Base-by-base conservation (phyloP, 2,329 filamentous ascomycete genomes). In the Ceratocystis variospora region DNA sequence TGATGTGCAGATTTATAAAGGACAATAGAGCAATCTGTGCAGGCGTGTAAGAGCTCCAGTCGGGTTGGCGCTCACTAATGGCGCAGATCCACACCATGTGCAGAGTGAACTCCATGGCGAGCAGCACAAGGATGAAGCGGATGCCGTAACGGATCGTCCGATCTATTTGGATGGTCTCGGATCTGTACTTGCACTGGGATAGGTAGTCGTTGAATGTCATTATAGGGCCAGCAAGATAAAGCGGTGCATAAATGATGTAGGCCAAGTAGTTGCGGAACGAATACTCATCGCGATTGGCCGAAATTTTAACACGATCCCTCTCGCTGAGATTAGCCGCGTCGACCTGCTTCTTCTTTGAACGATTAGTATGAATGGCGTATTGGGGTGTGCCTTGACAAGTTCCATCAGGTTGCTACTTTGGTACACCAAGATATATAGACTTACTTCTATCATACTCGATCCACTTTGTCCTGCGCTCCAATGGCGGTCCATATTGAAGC, bases 181-280 rank as follows among this genome's bases (percentile, higher is more conserved):
- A 77, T 12, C 81, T 82, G 76, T 93, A 88, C 70, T 89, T 87
- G 68, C 82, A 80, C 74, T 99, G 94, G 0, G 89, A 88, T 69
- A 97, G 87, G 79, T 94, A 99, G 78, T 99, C 95, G 76, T 99
- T 99, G 79, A 97, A 99, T 12, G 92, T 97, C 68, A 99, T 75
- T 72, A 99, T 96, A 0, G 94, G 94, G 0, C 94, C 94, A 0
- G 92, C 84, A 41, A 99, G 82, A 75, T 97, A 99, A 0, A 99
- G 82, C 0, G 94, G 94, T 1, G 91, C 90, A 73, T 99, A 99
- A 67, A 97, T 83, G 48, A 86, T 79, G 74, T 96, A 99, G 57
- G 89, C 91, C 59, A 96, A 74, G 75, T 96, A 97, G 76, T 95
- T 96, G 70, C 87, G 85, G 76, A 94, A 90, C 28, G 78, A 84